phyloP scores from a whole-genome alignment of 371 early-diverging fungal genomes.

The Basidiobolus meristosporus region DNA sequence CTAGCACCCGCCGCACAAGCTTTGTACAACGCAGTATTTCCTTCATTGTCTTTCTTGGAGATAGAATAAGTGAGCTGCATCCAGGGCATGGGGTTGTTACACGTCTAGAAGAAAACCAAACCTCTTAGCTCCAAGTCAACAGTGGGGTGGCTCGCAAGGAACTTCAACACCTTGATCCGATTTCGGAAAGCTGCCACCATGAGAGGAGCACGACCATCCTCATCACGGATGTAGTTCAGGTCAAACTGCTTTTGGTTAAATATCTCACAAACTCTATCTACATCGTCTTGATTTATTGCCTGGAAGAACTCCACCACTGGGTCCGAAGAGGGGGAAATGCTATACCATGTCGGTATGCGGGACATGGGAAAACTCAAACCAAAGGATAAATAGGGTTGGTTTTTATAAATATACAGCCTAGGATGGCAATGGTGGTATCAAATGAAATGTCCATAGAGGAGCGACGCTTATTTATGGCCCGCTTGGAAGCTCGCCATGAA shows the following conservation, averaged over 20 bases:
- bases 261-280: neutral
- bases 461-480: no score
- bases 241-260: constrained; percentile 1
- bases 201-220: constrained; percentile 6
- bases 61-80: constrained; percentile 1
- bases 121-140: constrained; percentile 4
- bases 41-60: constrained; percentile 12
- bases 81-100: neutral
- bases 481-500: no score
- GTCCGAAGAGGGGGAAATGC: no score
- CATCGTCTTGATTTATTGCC: neutral
- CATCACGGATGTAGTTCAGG: constrained; percentile 4
- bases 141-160: neutral
- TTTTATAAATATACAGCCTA: no score
- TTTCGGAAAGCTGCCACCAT: constrained; percentile 6
- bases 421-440: no score
- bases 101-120: neutral
- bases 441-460: no score
- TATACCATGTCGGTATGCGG: no score
- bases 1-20: constrained; percentile 12
- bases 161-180: constrained; percentile 1
- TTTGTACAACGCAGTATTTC: constrained; percentile 17
- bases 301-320: no score
- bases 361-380: no score
- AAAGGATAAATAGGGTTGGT: no score